These are phyloP conservation scores for Russula sp. DNA, from an alignment of 768 basidiomycete genomes.

Conservation along the genomic window DNA sequence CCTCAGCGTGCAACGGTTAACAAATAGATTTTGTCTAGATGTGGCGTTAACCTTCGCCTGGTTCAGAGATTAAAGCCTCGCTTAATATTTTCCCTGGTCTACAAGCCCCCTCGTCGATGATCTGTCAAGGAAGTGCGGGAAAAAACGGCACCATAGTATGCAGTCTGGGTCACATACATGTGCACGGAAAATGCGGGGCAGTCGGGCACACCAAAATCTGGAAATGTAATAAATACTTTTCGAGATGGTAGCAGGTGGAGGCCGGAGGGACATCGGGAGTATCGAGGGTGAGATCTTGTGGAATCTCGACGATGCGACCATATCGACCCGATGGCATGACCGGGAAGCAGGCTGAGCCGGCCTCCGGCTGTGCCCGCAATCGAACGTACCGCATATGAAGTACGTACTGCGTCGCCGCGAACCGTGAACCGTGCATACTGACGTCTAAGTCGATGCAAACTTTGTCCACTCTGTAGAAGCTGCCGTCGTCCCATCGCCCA, in stretches of 20 bases:
- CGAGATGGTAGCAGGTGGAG: background rate
- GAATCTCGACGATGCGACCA: constrained; percentile 4
- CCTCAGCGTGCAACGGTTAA: background rate
- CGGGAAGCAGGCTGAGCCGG: constrained; percentile 4
- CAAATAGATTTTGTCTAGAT: constrained; percentile 7
- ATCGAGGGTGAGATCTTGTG: constrained; percentile 21
- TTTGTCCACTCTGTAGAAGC: constrained; percentile 6
- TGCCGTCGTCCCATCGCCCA: constrained; percentile 6
- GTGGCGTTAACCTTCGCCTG: constrained; percentile 22
- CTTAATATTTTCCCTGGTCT: background rate
- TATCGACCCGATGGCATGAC: constrained; percentile 9
- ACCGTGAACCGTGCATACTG: constrained; percentile 18
- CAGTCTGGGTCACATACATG: background rate
- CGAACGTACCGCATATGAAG: background rate
- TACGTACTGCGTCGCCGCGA: constrained; percentile 16
- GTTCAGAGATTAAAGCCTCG: constrained; percentile 15
- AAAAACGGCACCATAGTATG: background rate
- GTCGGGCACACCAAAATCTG: background rate
- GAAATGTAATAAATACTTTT: constrained; percentile 22
- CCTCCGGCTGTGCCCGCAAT: constrained; percentile 2
- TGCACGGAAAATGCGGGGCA: background rate
- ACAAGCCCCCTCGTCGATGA: background rate
- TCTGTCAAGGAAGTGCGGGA: background rate
- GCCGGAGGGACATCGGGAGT: constrained; percentile 19
- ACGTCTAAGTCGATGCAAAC: constrained; percentile 21